Conservation (phyloP, 768 basidiomycete genomes). For the Albatrellus ellisii region DNA sequence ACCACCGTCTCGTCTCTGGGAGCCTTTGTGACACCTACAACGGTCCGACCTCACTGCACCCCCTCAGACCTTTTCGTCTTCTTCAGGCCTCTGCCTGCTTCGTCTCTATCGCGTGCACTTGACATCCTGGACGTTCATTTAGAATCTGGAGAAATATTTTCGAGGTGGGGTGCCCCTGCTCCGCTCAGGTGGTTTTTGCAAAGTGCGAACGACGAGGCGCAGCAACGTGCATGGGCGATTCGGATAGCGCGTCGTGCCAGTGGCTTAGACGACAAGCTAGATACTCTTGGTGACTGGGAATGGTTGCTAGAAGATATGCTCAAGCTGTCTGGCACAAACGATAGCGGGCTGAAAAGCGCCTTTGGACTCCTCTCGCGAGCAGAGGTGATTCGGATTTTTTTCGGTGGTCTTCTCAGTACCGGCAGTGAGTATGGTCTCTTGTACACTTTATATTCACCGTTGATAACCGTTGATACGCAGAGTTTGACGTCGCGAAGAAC, state of each 20-base stretch:
- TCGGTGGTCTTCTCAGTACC: conserved; percentile 73
- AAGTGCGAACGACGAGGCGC: conserved; percentile 44
- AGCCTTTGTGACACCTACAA: conserved; percentile 64
- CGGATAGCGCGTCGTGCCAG: conserved; percentile 69
- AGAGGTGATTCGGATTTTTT: conserved; percentile 74
- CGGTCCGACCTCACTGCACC: conserved; percentile 38
- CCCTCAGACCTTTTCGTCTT: conserved; percentile 67
- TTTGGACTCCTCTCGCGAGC: conserved; percentile 62
- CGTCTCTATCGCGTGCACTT: conserved; percentile 67
- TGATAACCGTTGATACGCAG: conserved; percentile 23
- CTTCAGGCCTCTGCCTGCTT: conserved; percentile 65
- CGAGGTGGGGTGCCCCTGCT: conserved; percentile 76
- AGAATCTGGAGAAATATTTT: conserved; percentile 84
- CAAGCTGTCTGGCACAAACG: conserved; percentile 55
- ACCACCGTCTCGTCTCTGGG: conserved; percentile 74
- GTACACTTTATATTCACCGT: neutral
- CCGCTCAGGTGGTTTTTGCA: conserved; percentile 87
- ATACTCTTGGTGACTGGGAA: conserved; percentile 68
- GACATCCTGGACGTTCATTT: conserved; percentile 92
- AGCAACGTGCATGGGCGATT: conserved; percentile 80
- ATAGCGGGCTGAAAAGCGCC: conserved; percentile 54
- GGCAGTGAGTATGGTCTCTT: conserved; percentile 56
- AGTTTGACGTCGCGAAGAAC: conserved; percentile 52
- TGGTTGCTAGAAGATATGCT: conserved; percentile 85
- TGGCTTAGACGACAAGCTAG: conserved; percentile 36